These are phyloP conservation scores for Globisporangium nunn DNA, from an alignment of 352 stramenopile species.

Conservation along the genomic window DNA sequence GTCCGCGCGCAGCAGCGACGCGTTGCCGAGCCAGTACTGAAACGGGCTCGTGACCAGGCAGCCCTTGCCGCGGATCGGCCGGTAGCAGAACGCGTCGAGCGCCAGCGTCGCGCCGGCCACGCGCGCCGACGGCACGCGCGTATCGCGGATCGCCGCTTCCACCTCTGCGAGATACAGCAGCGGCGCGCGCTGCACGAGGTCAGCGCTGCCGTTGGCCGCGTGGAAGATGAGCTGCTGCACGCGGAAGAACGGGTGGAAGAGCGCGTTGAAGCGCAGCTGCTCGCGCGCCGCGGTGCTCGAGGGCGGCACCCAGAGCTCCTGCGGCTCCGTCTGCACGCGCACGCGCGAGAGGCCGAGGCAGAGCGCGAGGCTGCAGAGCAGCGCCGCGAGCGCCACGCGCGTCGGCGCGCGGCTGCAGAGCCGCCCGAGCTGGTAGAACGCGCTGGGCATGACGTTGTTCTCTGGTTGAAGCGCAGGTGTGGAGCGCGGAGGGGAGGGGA, in stretches of 20 bases:
- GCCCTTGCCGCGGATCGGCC: constrained; percentile 66
- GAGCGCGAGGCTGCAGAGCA: constrained; percentile 42
- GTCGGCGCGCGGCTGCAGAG: constrained; percentile 41
- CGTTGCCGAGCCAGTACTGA: constrained; percentile 71
- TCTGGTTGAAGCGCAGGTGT: constrained; percentile 1
- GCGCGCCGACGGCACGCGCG: constrained; percentile 18
- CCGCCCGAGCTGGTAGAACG: constrained; percentile 46
- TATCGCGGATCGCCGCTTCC: constrained; percentile 46
- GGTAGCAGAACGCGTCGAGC: constrained; percentile 76
- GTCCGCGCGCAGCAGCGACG: constrained; percentile 48
- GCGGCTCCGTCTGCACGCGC: constrained; percentile 67
- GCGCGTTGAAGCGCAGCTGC: constrained; percentile 65
- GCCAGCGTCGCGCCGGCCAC: constrained; percentile 25
- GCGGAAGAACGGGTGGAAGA: constrained; percentile 84
- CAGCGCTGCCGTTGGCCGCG: constrained; percentile 26
- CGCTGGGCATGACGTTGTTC: neutral
- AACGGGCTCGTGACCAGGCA: constrained; percentile 80
- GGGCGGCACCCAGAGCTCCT: constrained; percentile 77
- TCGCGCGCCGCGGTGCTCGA: constrained; percentile 51
- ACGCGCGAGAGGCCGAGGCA: constrained; percentile 54
- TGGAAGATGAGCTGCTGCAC: constrained; percentile 86
- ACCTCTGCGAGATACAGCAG: constrained; percentile 57
- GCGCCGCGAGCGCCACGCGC: constrained; percentile 34
- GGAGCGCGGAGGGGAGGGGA: no score
- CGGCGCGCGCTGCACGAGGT: constrained; percentile 56